A percentile compares a stretch with the other conserved stretches of the same genome.
phyloP scores from a whole-genome alignment of 805 yeast species.

The Starmera pachycereana region DNA sequence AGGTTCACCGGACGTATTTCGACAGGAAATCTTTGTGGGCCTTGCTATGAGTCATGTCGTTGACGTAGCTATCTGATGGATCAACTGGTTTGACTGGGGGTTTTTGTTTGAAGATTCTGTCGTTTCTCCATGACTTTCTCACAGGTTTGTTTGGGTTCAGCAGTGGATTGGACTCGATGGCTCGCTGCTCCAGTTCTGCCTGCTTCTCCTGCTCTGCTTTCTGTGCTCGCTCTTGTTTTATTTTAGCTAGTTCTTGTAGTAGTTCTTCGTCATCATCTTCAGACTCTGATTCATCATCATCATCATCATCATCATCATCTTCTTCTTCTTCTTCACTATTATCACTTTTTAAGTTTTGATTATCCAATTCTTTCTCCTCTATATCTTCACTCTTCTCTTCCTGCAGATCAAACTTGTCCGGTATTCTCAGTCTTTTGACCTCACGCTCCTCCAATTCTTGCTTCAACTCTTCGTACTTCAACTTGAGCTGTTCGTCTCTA shows the following conservation, averaged over 20 bases:
- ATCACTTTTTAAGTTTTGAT: conserved; percentile 15
- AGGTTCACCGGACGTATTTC: conserved; percentile 1
- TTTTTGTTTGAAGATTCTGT: conserved; percentile 19
- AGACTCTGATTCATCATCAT: conserved; percentile 25
- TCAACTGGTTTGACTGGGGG: neutral
- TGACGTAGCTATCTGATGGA: conserved; percentile 16
- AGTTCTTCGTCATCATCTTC: conserved; percentile 38
- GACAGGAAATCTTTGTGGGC: conserved; percentile 32
- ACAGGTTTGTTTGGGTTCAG: conserved; percentile 7
- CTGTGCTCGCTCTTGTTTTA: conserved; percentile 25
- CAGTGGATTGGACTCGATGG: conserved; percentile 19
- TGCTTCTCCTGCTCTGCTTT: conserved; percentile 18
- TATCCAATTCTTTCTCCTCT: conserved; percentile 16
- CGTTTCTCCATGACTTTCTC: conserved; percentile 25
- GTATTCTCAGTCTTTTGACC: conserved; percentile 7
- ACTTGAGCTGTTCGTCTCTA: conserved; percentile 18
- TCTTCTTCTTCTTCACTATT: conserved; percentile 31
- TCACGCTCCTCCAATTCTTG: conserved; percentile 10
- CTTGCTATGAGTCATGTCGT: conserved; percentile 26
- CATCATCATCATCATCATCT: conserved; percentile 28
- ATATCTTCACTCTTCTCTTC: conserved; percentile 3
- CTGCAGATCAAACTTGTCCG: neutral
- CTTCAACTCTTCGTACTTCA: conserved; percentile 12
- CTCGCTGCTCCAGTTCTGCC: conserved; percentile 13
- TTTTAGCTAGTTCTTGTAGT: conserved; percentile 27